Evolutionary conservation across 2,329 filamentous ascomycete species (phyloP), one percentile per base, ranked within the genome.

Genomic region (Aspergillus thermomutatus): DNA sequence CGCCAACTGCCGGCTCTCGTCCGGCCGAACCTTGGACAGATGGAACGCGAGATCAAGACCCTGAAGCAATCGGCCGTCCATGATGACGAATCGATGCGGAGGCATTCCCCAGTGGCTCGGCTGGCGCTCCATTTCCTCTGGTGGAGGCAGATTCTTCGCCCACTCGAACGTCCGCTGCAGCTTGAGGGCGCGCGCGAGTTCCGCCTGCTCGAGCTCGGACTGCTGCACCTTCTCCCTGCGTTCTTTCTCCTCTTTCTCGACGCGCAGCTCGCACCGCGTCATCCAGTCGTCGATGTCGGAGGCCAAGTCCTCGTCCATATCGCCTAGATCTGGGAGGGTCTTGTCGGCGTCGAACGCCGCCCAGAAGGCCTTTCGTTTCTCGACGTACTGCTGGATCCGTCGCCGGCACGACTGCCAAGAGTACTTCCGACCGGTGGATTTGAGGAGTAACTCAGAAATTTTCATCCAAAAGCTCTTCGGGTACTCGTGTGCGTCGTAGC

Each of bases 401-500:
- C 67, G 65, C 5, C 62, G 65, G 43, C 68, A 70, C 3, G 68
- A 70, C 37, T 65, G 64, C 65, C 66, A 68, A 0, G 68, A 69
- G 40, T 70, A 70, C 10, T 53, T 43, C n/a, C 68, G 66, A 31
- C 61, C 60, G 11, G 63, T 64, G 41, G 49, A 26, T 27, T 48
- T 37, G 11, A 58, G 51, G 3, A 69, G 56, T 2, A 50, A 26
- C 5, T 50, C 37, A 4, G 67, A 59, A 6, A 69, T 60, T 3
- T 48, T 43, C 17, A 62, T 43, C 68, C 68, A 70, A 40, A 67
- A 68, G 17, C 55, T 41, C 26, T 66, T 68, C 1, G 57, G 54
- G 14, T 62, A 52, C 21, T 50, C 47, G 14, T 56, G 54, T 4
- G 57, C 55, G 14, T 64, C 55, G 45, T 57, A 60, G 19, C 58